Base-by-base conservation (phyloP, 106 monocot genomes). In the Dendrobium nobile region DNA sequence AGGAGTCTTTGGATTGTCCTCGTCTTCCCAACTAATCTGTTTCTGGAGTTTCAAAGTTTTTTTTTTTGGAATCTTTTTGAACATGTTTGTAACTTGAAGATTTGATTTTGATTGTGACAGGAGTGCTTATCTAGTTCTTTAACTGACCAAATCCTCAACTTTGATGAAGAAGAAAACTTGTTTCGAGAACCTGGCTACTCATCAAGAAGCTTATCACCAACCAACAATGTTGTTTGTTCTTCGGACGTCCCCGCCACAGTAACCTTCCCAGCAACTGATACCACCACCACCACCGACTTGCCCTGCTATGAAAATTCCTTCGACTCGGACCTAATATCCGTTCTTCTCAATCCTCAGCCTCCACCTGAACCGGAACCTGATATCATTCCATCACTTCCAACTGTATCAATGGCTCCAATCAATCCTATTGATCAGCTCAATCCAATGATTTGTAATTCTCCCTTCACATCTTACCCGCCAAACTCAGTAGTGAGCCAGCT, bases 71-170 rank as follows among this genome's bases (percentile, higher is more conserved):
- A 3, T 37, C 0, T 41, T 73, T 41, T 41, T 40, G 17, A 37
- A 40, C 9, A 41, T 3, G 0, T 40, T 73, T 41, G 18, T 47
- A 22, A 75, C 20, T 78, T 74, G 40, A 8, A 59, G 13, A 26
- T 28, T 77, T 73, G 7, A 40, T 54, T 19, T 77, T 77, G 7
- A 40, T 43, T 65, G 61, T 54, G 31, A 78, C 84, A 93, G 91
- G 95, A 93, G 41, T 86, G 73, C 48, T 80, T 88, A 56, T 91
- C 88, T 4, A 88, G 87, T 77, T 87, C 91, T 9, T 80, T 92
- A 28, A 82, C 85, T 10, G 81, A 82, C 37, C 85, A 90, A 42
- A 80, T 95, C 77, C 79, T 90, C 27, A 83, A 85, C 48, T 89
- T 92, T 81, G 81, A 81, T 43, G 85, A 90, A 48, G 93, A 93